Percentiles rank a stretch among this genome's conserved stretches.
Evolutionary conservation across 2,329 filamentous ascomycete species (phyloP).

Genomic region (Fusarium sororula): DNA sequence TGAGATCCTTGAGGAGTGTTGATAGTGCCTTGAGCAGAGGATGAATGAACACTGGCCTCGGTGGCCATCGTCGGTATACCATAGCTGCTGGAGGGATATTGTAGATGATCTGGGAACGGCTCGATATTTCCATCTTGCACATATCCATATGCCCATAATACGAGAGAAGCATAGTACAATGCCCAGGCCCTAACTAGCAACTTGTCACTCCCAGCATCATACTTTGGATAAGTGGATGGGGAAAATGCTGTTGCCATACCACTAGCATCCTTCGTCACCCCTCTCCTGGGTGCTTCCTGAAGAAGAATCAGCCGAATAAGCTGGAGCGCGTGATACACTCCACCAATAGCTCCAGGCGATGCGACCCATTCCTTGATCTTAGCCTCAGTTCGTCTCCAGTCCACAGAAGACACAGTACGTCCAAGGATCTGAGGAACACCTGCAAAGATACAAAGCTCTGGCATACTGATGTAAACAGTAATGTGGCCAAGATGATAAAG

Average conservation of each 20-base stretch:
- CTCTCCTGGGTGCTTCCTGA: slow-evolving; percentile 31
- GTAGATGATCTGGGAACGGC: slow-evolving; percentile 40
- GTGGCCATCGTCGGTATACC: slow-evolving; percentile 16
- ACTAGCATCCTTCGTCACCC: slow-evolving; percentile 11
- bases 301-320: slow-evolving; percentile 40
- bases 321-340: slow-evolving; percentile 42
- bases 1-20: slow-evolving; percentile 30
- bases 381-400: slow-evolving; percentile 42
- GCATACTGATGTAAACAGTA: slow-evolving; percentile 44
- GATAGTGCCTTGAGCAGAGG: slow-evolving; percentile 23
- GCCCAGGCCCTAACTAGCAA: slow-evolving; percentile 40
- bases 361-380: slow-evolving; percentile 45
- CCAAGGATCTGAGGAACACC: slow-evolving; percentile 42
- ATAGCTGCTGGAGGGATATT: slow-evolving; percentile 32
- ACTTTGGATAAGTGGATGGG: slow-evolving; percentile 36
- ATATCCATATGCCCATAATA: slow-evolving; percentile 42
- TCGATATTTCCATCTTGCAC: slow-evolving; percentile 43
- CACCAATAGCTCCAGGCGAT: slow-evolving; percentile 41
- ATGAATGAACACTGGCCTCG: slow-evolving; percentile 33
- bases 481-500: slow-evolving; percentile 43
- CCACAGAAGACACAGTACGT: slow-evolving; percentile 40
- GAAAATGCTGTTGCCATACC: slow-evolving; percentile 24
- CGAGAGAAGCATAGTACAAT: slow-evolving; percentile 41
- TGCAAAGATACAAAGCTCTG: slow-evolving; percentile 43
- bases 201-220: slow-evolving; percentile 40